Evolutionary conservation across 2,329 filamentous ascomycete genomes (phyloP).

Genomic region (Phialemoniopsis sp.): DNA sequence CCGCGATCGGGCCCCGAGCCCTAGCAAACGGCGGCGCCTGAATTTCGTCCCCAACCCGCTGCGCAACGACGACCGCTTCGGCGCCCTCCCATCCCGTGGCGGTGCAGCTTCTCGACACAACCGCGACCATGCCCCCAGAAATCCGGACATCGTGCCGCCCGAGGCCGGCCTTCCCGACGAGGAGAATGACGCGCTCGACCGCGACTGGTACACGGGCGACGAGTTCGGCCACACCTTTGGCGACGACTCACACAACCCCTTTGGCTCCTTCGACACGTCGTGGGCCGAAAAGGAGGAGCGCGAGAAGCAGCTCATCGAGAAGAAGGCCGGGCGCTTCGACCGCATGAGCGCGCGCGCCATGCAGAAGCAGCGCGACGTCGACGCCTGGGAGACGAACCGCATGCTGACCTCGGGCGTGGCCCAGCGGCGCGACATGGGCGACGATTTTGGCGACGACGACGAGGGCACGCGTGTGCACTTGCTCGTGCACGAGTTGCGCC

Average conservation of each 20-base stretch:
- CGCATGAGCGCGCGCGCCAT: constrained; percentile 69
- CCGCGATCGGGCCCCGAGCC: constrained; percentile 32
- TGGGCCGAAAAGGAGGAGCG: constrained; percentile 67
- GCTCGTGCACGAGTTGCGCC: constrained; percentile 87
- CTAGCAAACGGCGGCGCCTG: constrained; percentile 61
- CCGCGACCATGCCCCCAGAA: constrained; percentile 10
- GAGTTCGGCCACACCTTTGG: constrained; percentile 80
- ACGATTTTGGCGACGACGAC: constrained; percentile 85
- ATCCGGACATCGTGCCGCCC: constrained; percentile 27
- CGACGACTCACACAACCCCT: constrained; percentile 90
- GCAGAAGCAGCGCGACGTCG: constrained; percentile 89
- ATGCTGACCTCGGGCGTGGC: constrained; percentile 97
- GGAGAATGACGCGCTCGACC: constrained; percentile 72
- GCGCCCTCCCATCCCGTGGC: constrained; percentile 42
- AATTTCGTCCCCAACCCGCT: constrained; percentile 45
- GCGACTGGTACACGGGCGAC: constrained; percentile 90
- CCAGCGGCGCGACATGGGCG: constrained; percentile 76
- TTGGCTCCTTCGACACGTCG: constrained; percentile 71
- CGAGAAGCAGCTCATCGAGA: constrained; percentile 72
- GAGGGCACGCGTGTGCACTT: constrained; percentile 87
- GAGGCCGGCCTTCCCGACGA: constrained; percentile 60
- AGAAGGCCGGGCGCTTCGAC: constrained; percentile 67
- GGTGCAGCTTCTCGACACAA: constrained; percentile 26
- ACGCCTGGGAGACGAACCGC: constrained; percentile 97
- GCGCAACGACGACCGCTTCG: constrained; percentile 51